Percentiles rank a stretch among this genome's conserved stretches.
Conservation (phyloP, 2,329 filamentous ascomycete genomes). For the Phialocephala sp. region DNA sequence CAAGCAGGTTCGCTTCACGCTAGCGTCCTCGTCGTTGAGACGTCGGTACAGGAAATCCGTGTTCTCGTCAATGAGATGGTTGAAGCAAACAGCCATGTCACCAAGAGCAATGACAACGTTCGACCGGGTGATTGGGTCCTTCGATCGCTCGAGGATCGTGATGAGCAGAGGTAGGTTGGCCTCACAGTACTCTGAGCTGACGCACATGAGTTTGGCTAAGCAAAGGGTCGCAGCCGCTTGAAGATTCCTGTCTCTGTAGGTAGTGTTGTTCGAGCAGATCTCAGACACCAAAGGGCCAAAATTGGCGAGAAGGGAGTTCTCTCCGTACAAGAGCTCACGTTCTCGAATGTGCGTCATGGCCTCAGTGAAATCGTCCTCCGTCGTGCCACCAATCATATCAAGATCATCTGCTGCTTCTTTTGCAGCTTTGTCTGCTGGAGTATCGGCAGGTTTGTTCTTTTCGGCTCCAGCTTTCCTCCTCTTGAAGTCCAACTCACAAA, state of each 20-base stretch:
- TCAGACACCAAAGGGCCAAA: conserved; percentile 93
- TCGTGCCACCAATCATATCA: conserved; percentile 95
- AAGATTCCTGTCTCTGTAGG: conserved; percentile 86
- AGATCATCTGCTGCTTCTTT: conserved; percentile 83
- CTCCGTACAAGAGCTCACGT: conserved; percentile 81
- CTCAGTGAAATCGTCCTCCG: conserved; percentile 91
- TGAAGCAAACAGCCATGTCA: conserved; percentile 99
- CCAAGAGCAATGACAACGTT: conserved; percentile 97
- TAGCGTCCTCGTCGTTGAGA: conserved; percentile 84
- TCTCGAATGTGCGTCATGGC: conserved; percentile 85
- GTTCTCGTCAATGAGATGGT: conserved; percentile 98
- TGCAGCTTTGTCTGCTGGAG: conserved; percentile 57
- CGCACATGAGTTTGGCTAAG: conserved; percentile 98
- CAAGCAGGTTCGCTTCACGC: conserved; percentile 94
- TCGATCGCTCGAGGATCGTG: conserved; percentile 94
- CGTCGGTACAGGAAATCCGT: conserved; percentile 97
- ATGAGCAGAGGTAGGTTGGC: conserved; percentile 90
- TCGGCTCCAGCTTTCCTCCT: conserved; percentile 90
- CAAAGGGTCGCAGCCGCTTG: conserved; percentile 94
- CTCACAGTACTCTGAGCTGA: conserved; percentile 96
- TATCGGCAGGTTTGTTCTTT: conserved; percentile 58
- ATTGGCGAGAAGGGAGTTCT: conserved; percentile 81
- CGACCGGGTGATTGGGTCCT: conserved; percentile 89
- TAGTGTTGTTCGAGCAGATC: conserved; percentile 92
- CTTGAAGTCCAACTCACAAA: conserved; percentile 99